Base-by-base conservation (phyloP, 805 yeast species). In the Naumovozyma baii region DNA sequence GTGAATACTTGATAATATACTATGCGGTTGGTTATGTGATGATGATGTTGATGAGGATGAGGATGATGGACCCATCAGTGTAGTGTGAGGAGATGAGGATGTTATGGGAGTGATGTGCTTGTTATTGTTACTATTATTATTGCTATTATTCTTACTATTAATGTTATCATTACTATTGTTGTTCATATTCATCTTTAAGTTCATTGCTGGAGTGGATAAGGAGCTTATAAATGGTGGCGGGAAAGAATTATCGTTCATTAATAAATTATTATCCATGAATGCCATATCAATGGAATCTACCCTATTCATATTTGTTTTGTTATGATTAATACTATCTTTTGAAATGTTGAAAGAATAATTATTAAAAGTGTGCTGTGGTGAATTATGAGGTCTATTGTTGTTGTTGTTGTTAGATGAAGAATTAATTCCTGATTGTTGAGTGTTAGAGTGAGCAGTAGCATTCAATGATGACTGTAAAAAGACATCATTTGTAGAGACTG, bases 401-500 rank as follows among this genome's bases (percentile, higher is more conserved):
- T 22, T 22, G 7, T 8, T 22, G 7, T 22, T 22, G 7, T 29
- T 29, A 8, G 15, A 9, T n/a, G 15, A 9, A 5, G 31, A 8
- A 8, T 12, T 8, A 12, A 5, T 12, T 12, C 15, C 7, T 12
- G 31, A 12, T 5, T 8, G 5, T 29, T 9, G 13, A 12, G 31
- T 8, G 14, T 37, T 33, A 38, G 39, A 38, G 47, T 36, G 37
- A 39, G 14, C 41, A 43, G 5, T 40, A 40, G 31, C 45, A 32
- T 38, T 38, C 40, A 34, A 12, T 29, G 31, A 8, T 12, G 31
- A 5, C 13, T 29, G 33, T 10, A 88, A 67, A 56, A 88, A 88
- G 44, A 88, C 96, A 59, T 88, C 96, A 50, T 83, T 88, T 14
- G 96, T 90, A 7, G 92, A 78, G 3, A 88, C 96, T 0, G 94